These are phyloP conservation scores for Moesziomyces sp. DNA, from an alignment of 1,284 basidiomycete genomes.

Conservation along the genomic window DNA sequence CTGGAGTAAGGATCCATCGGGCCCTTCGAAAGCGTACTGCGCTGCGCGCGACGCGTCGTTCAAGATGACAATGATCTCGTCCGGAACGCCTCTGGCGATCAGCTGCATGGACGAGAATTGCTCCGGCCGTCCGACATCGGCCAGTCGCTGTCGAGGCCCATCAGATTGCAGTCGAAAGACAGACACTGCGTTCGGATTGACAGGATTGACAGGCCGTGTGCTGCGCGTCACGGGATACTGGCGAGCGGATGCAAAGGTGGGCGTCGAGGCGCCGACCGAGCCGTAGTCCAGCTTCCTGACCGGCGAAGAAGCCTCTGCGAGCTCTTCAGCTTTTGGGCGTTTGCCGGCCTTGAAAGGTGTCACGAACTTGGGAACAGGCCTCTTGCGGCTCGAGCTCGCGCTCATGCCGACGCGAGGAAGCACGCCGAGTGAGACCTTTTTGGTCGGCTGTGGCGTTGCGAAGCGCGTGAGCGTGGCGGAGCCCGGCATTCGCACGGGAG, in stretches of 20 bases:
- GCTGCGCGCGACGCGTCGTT: constrained; percentile 35
- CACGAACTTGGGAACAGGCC: constrained; percentile 38
- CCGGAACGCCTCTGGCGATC: constrained; percentile 46
- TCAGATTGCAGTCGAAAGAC: constrained; percentile 17
- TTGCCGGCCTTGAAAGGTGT: constrained; percentile 55
- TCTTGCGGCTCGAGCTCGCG: constrained; percentile 26
- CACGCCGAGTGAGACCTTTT: constrained; percentile 45
- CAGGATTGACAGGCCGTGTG: background rate
- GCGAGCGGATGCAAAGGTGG: constrained; percentile 5
- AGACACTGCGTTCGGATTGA: constrained; percentile 4
- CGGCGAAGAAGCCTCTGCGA: constrained; percentile 20
- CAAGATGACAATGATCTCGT: constrained; percentile 54
- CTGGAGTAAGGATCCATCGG: constrained; percentile 24
- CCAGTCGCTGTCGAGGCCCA: constrained; percentile 16
- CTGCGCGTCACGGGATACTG: constrained; percentile 5
- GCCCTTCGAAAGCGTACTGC: constrained; percentile 50
- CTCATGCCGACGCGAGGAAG: constrained; percentile 32
- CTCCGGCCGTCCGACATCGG: constrained; percentile 41
- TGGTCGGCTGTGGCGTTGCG: constrained; percentile 32
- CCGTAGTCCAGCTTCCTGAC: constrained; percentile 9
- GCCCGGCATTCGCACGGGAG: constrained; percentile 15
- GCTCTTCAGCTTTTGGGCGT: constrained; percentile 23
- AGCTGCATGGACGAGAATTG: constrained; percentile 35
- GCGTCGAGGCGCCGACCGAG: background rate
- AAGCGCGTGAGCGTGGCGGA: constrained; percentile 12